phyloP scores from a whole-genome alignment of 495 filamentous ascomycete genomes.

The Xylaria bambusicola region DNA sequence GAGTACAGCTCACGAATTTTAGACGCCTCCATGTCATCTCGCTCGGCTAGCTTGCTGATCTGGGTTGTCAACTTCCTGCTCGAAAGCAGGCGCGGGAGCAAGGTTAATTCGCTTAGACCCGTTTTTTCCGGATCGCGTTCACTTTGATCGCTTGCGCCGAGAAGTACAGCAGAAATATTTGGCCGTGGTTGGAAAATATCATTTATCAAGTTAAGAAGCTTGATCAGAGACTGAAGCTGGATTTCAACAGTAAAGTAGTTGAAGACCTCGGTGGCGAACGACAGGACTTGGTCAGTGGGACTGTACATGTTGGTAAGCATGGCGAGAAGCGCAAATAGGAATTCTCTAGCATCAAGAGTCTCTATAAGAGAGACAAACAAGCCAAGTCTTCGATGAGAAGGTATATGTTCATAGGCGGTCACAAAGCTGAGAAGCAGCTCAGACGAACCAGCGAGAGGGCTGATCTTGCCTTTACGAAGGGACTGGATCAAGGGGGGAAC shows the following conservation, averaged over 20 bases:
- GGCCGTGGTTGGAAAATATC: slow-evolving; percentile 75
- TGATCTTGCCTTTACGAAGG: slow-evolving; percentile 73
- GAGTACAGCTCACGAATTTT: slow-evolving; percentile 69
- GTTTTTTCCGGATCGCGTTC: slow-evolving; percentile 60
- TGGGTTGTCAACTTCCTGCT: slow-evolving; percentile 50
- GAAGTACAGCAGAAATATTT: slow-evolving; percentile 63
- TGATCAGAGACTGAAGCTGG: slow-evolving; percentile 70
- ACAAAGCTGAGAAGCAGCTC: slow-evolving; percentile 90
- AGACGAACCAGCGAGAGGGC: slow-evolving; percentile 74
- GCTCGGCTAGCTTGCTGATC: slow-evolving; percentile 50
- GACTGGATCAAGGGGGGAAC: slow-evolving; percentile 89
- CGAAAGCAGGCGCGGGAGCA: slow-evolving; percentile 57
- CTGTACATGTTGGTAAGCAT: slow-evolving; percentile 74
- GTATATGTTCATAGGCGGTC: slow-evolving; percentile 92
- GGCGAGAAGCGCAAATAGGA: slow-evolving; percentile 69
- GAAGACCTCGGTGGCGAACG: slow-evolving; percentile 58
- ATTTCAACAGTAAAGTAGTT: slow-evolving; percentile 60
- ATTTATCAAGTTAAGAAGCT: slow-evolving; percentile 67
- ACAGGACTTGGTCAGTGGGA: slow-evolving; percentile 46
- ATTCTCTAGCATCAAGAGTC: slow-evolving; percentile 81
- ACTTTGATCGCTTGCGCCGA: slow-evolving; percentile 64
- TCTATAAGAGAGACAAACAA: slow-evolving; percentile 79
- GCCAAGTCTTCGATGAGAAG: slow-evolving; percentile 74
- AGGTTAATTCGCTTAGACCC: slow-evolving; percentile 61
- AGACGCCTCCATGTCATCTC: slow-evolving; percentile 59